Evolutionary conservation across 768 basidiomycete species (phyloP), one percentile per base, ranked within the genome.

Genomic region (Sporobolomyces pararoseus): DNA sequence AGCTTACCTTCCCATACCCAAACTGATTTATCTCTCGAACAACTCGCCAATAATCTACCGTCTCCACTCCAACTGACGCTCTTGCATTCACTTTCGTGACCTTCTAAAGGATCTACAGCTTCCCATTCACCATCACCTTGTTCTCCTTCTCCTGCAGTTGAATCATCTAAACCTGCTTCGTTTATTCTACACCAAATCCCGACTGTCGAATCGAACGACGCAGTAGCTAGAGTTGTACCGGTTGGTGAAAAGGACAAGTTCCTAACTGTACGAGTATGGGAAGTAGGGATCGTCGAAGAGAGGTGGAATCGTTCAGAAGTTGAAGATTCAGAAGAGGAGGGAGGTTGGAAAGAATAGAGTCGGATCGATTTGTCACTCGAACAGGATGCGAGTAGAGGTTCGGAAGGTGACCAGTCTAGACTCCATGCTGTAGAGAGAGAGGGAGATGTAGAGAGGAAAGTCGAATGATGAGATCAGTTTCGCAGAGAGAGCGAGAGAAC

Each of bases 51-150:
- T 31, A 96, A 80, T 3, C 84, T 87, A 1, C 85, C 88, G n/a
- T 86, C 85, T 42, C 82, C 81, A 16, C 89, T 91, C 80, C 88
- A 97, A 5, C 86, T 89, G 0, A 94, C 89, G 64, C 87, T 84
- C 82, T 98, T 98, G 82, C 94, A 97, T 78, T 99, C 95, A 63
- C 78, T 93, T 78, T 97, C 95, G 78, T 97, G 96, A 0, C 96
- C 95, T 78, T 97, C 92, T 27, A 97, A 80, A 46, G 88, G 84
- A 57, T 87, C 88, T 70, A 87, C 84, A 19, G 71, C 50, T 61
- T 74, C 66, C 87, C 90, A 77, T 76, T 89, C 70, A 13, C 65
- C 66, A 76, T 89, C 70, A 13, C 65, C 66, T 78, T 97, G 94
- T 61, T 77, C 93, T 78, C 97, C 95, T 77, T 96, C 94, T 0